phyloP scores from a whole-genome alignment of 1,139 yeast genomes.

The Zhuliangozyma parablackwelliae region DNA sequence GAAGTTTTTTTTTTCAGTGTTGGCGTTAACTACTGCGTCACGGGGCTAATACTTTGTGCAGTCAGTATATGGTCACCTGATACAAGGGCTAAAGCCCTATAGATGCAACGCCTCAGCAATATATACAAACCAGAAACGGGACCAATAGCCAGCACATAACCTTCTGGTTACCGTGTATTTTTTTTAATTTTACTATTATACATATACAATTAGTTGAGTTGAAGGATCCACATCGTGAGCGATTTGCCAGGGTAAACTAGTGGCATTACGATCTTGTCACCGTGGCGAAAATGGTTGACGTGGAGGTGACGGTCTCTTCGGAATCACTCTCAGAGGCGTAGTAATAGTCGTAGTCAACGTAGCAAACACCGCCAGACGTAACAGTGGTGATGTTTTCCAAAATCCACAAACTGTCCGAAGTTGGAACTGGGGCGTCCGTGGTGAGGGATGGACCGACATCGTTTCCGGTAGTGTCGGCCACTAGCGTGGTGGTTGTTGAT shows the following conservation, averaged over 20 bases:
- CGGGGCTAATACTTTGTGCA: not conserved
- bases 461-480: slow-evolving; percentile 3
- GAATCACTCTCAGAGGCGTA: slow-evolving; percentile 25
- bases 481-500: slow-evolving; percentile 6
- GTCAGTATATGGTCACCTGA: not conserved
- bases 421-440: slow-evolving; percentile 22
- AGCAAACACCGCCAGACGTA: slow-evolving; percentile 32
- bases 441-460: slow-evolving; percentile 26
- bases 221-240: too few species aligned
- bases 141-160: too few species aligned
- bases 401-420: slow-evolving; percentile 34
- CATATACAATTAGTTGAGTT: too few species aligned
- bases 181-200: too few species aligned
- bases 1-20: not conserved
- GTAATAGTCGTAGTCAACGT: slow-evolving; percentile 43
- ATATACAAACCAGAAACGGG: too few species aligned
- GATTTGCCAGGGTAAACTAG: too few species aligned
- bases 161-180: too few species aligned
- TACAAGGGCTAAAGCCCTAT: slow-evolving; percentile 4
- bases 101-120: too few species aligned
- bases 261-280: slow-evolving; percentile 21
- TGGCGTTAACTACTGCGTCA: too few species aligned
- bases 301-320: slow-evolving; percentile 33
- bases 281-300: slow-evolving; percentile 36
- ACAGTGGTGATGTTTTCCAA: slow-evolving; percentile 35